A percentile compares a stretch with the other conserved stretches of the same genome.
Evolutionary conservation across 2,329 filamentous ascomycete genomes (phyloP).

Genomic region (Hypoxylon sp.): DNA sequence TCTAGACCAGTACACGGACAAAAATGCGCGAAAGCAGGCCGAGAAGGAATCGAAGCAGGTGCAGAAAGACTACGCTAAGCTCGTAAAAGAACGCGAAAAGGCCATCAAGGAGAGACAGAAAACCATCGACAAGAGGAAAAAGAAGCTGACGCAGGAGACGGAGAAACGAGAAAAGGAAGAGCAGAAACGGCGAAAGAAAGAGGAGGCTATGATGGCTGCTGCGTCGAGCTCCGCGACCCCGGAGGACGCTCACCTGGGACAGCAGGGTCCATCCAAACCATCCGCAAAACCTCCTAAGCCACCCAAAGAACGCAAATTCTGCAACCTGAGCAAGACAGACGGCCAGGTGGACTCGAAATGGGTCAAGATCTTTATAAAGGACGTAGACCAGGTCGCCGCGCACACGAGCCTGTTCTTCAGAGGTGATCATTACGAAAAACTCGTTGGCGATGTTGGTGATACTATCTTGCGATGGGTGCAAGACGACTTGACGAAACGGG

Average conservation of each 20-base stretch:
- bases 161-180: slow-evolving; percentile 53
- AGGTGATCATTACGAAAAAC: slow-evolving; percentile 74
- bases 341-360: slow-evolving; percentile 74
- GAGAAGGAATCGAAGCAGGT: slow-evolving; percentile 72
- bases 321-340: slow-evolving; percentile 65
- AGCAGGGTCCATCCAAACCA: slow-evolving; percentile 18
- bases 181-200: slow-evolving; percentile 45
- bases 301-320: slow-evolving; percentile 77
- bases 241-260: too few species aligned
- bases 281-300: slow-evolving; percentile 38
- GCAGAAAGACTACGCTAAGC: slow-evolving; percentile 71
- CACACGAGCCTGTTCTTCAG: slow-evolving; percentile 84
- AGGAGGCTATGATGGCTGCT: slow-evolving; percentile 15
- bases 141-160: slow-evolving; percentile 54
- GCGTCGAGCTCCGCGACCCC: slow-evolving; percentile 19
- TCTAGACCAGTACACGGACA: slow-evolving; percentile 66
- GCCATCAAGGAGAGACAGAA: slow-evolving; percentile 70
- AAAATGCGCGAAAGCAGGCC: slow-evolving; percentile 71
- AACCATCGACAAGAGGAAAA: slow-evolving; percentile 62
- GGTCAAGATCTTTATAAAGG: slow-evolving; percentile 82
- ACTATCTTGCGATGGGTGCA: slow-evolving; percentile 75
- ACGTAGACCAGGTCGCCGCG: slow-evolving; percentile 84
- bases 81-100: slow-evolving; percentile 72
- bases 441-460: slow-evolving; percentile 78
- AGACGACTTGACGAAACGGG: slow-evolving; percentile 62